These are phyloP conservation scores for Debaryomyces tyrocola DNA, from an alignment of 805 yeast species.

Conservation along the genomic window DNA sequence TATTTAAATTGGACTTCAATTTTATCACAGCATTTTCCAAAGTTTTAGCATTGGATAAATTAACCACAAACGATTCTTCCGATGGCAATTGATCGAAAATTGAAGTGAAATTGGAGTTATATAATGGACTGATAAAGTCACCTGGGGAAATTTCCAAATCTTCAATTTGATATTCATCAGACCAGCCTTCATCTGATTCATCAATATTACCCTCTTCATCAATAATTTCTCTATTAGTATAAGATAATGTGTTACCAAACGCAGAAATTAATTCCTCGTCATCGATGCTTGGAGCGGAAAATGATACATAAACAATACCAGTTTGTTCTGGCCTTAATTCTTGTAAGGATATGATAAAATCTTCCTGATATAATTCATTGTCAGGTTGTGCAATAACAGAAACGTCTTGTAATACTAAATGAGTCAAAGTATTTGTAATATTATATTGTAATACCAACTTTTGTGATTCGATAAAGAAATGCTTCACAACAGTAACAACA, in stretches of 20 bases:
- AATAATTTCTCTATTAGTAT: conserved; percentile 77
- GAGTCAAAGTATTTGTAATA: conserved; percentile 80
- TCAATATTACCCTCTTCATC: conserved; percentile 66
- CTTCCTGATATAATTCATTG: conserved; percentile 57
- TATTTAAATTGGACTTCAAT: conserved; percentile 49
- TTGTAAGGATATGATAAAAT: conserved; percentile 72
- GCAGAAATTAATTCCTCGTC: conserved; percentile 41
- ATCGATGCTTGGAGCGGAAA: conserved; percentile 56
- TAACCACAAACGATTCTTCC: conserved; percentile 66
- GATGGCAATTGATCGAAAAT: conserved; percentile 70
- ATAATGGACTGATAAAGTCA: conserved; percentile 78
- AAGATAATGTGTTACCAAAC: conserved; percentile 68
- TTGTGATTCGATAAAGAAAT: conserved; percentile 66
- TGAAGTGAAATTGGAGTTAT: conserved; percentile 70
- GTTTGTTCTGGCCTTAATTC: conserved; percentile 67
- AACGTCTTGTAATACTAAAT: conserved; percentile 74
- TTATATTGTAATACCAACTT: conserved; percentile 78
- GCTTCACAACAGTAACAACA: conserved; percentile 82
- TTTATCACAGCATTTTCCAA: conserved; percentile 48
- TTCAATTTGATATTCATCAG: conserved; percentile 91
- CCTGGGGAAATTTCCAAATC: conserved; percentile 73
- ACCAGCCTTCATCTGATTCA: conserved; percentile 77
- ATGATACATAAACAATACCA: conserved; percentile 78
- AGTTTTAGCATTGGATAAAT: conserved; percentile 46
- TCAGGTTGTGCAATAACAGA: conserved; percentile 68